These are phyloP conservation scores for Glycine latifolia DNA, from an alignment of 306 rosid genomes.

Conservation along the genomic window DNA sequence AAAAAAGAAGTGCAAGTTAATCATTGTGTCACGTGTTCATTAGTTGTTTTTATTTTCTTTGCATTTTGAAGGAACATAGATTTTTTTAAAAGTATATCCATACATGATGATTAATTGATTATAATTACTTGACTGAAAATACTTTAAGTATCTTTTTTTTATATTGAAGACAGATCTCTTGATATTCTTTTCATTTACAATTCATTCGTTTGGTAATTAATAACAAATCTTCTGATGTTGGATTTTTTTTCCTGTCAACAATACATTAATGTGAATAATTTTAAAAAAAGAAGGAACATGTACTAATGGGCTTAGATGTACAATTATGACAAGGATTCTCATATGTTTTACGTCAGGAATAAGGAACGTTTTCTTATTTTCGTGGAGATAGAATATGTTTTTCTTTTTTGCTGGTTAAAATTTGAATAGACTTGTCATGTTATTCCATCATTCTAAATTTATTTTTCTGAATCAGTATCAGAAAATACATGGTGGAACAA, in stretches of 20 bases:
- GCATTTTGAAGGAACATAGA: slow-evolving; percentile 34
- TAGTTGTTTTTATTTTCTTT: slow-evolving; percentile 40
- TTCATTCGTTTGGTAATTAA: not conserved
- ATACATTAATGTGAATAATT: not conserved
- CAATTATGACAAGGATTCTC: not conserved
- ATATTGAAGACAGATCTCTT: not conserved
- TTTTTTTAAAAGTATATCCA: slow-evolving; percentile 1
- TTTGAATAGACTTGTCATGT: slow-evolving; percentile 12
- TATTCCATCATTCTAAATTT: not conserved
- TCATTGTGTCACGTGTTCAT: slow-evolving; percentile 48
- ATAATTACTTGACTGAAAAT: slow-evolving; percentile 21
- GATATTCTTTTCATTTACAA: not conserved
- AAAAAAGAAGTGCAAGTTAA: slow-evolving; percentile 15
- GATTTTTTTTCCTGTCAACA: not conserved
- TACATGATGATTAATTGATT: slow-evolving; percentile 9
- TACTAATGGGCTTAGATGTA: slow-evolving; percentile 24
- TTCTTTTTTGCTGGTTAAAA: not conserved
- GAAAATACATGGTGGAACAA: too few species aligned
- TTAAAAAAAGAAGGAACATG: not conserved
- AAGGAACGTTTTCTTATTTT: not conserved
- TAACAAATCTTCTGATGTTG: not conserved
- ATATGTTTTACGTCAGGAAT: not conserved
- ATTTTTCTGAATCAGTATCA: too few species aligned
- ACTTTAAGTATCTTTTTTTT: not conserved
- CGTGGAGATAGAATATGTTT: not conserved